Evolutionary conservation across 2,329 filamentous ascomycete species (phyloP), one percentile per base, ranked within the genome.

Genomic region (Hypoxylon sp.): DNA sequence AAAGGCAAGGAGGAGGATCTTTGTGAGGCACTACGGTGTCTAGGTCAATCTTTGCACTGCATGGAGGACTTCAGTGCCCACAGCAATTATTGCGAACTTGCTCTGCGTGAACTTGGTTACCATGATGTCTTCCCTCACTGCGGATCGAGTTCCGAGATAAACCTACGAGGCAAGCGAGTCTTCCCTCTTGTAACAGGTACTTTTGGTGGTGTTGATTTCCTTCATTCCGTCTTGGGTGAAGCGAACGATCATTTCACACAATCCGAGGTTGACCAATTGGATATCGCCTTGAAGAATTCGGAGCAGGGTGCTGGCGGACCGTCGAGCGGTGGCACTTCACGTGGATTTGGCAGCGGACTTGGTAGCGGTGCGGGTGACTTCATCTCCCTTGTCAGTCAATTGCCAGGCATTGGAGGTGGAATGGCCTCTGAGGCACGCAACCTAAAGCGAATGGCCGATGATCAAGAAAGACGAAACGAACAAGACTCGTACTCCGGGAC

Each of bases 171-270:
- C 34, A 83, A 83, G 55, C 78, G 75, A n/a, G 79, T 91, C 6
- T 93, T 80, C 60, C 89, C 89, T 4, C 75, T 93, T 1, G 85
- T 91, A 15, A 93, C 89, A 1, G 84, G 84, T 7, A 83, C 81
- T 0, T 94, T 94, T 71, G 90, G 90, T 29, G 89, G 84, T 59
- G 89, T 93, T 2, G 90, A 93, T 69, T 94, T 94, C 68, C 75
- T 93, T 60, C 90, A 94, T 69, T 91, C 88, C 1, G 89, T 90
- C 20, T 72, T 84, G 37, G 82, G 88, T 49, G 90, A 93, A 69
- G 89, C 89, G 21, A 90, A 83, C 7, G 90, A 94, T 65, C 88
- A 92, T 67, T 90, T 94, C 65, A 89, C 89, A 2, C 90, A 94
- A 68, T 90, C 89, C 11, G 89, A 93, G 68, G 85, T 94, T 25